Conservation (phyloP, 1,139 yeast genomes). For the Suhomyces maxii region DNA sequence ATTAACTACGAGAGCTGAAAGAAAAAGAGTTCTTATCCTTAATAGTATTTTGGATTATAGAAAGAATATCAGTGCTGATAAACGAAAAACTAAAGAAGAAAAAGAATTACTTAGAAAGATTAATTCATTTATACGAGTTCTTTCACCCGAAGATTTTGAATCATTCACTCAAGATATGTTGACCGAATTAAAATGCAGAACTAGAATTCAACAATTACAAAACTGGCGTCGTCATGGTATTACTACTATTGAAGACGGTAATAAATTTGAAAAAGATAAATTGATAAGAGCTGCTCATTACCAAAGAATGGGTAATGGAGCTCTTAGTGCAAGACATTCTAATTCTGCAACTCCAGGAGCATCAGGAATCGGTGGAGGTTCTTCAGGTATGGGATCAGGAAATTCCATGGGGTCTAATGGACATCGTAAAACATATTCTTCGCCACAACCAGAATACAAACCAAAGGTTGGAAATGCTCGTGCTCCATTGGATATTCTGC, state of each 20-base stretch:
- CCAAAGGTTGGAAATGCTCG: conserved; percentile 41
- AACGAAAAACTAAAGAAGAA: conserved; percentile 84
- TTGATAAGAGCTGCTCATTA: conserved; percentile 58
- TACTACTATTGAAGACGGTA: conserved; percentile 79
- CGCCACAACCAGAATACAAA: conserved; percentile 43
- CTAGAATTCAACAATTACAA: conserved; percentile 84
- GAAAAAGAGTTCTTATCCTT: conserved; percentile 76
- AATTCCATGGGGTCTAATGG: conserved; percentile 14
- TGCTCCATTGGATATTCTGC: conserved; percentile 72
- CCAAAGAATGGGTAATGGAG: conserved; percentile 58
- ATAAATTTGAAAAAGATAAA: conserved; percentile 86
- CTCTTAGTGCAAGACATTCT: conserved; percentile 29
- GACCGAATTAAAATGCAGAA: conserved; percentile 75
- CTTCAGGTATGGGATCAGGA: conserved; percentile 2
- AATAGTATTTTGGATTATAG: conserved; percentile 83
- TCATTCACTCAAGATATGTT: conserved; percentile 70
- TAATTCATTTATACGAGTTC: conserved; percentile 78
- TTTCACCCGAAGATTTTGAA: conserved; percentile 80
- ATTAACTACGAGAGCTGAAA: conserved; percentile 87
- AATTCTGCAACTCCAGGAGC: conserved; percentile 11
- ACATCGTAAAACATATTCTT: conserved; percentile 22
- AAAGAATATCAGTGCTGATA: conserved; percentile 71
- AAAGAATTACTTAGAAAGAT: conserved; percentile 73
- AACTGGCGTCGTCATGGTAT: conserved; percentile 92
- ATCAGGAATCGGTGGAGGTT: conserved; percentile 7